Conservation (phyloP, 805 yeast species). For the Candida orba region DNA sequence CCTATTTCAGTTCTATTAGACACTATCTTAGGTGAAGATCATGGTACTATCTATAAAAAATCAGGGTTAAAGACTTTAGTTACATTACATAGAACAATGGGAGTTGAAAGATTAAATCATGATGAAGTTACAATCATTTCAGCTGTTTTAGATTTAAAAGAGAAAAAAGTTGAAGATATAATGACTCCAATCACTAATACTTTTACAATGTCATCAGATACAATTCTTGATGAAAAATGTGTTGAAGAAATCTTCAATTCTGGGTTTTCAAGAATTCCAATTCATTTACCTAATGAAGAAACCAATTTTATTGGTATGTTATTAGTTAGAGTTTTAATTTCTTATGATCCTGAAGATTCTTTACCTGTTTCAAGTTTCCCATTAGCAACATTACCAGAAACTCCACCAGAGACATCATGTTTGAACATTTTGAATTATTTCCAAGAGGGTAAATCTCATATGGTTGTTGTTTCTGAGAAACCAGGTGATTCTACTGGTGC, state of each 20-base stretch:
- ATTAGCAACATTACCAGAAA: conserved; percentile 92
- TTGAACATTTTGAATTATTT: conserved; percentile 89
- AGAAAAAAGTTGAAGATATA: conserved; percentile 74
- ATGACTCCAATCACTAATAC: conserved; percentile 95
- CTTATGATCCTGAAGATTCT: conserved; percentile 95
- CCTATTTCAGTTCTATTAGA: conserved; percentile 83
- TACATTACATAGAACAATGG: conserved; percentile 89
- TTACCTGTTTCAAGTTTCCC: conserved; percentile 90
- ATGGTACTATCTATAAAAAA: conserved; percentile 89
- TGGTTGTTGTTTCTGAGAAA: conserved; percentile 82
- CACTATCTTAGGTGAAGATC: conserved; percentile 84
- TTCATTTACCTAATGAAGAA: conserved; percentile 85
- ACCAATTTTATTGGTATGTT: conserved; percentile 92
- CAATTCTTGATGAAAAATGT: conserved; percentile 70
- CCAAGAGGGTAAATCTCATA: conserved; percentile 96
- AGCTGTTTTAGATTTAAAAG: conserved; percentile 90
- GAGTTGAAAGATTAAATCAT: conserved; percentile 84
- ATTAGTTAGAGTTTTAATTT: conserved; percentile 81
- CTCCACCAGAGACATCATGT: conserved; percentile 86
- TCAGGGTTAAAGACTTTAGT: conserved; percentile 91
- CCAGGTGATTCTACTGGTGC: conserved; percentile 88
- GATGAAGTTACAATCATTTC: conserved; percentile 95
- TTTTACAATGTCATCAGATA: conserved; percentile 79
- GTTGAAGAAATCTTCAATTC: conserved; percentile 89
- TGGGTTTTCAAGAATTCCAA: conserved; percentile 93